Conservation (phyloP, 371 early-diverging fungal species). For the Basidiobolus meristosporus region DNA sequence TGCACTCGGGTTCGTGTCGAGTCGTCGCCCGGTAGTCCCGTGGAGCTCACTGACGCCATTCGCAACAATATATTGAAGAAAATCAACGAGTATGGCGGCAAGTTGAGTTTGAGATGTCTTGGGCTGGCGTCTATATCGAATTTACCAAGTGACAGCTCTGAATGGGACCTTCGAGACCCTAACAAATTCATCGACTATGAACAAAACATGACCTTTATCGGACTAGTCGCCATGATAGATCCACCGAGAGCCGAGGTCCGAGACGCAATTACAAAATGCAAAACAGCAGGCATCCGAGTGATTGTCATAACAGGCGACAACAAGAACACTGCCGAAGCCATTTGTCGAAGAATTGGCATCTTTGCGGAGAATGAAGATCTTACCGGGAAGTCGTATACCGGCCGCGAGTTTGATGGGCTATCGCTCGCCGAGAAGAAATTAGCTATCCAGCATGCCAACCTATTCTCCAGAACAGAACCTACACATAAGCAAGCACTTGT, state of each 20-base stretch:
- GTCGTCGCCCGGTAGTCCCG: slow-evolving; percentile 12
- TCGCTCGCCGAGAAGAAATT: slow-evolving; percentile 39
- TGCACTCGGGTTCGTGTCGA: slow-evolving; percentile 49
- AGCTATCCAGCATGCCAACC: slow-evolving; percentile 49
- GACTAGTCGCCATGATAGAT: slow-evolving; percentile 88
- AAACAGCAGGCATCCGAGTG: slow-evolving; percentile 87
- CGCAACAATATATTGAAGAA: slow-evolving; percentile 40
- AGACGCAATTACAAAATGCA: slow-evolving; percentile 63
- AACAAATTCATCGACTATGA: slow-evolving; percentile 45
- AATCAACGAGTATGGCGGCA: slow-evolving; percentile 56
- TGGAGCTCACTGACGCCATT: slow-evolving; percentile 43
- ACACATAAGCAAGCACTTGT: slow-evolving; percentile 88
- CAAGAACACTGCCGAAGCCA: slow-evolving; percentile 86
- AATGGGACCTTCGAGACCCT: slow-evolving; percentile 38
- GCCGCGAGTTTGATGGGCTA: slow-evolving; percentile 83
- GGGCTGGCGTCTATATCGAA: slow-evolving; percentile 73
- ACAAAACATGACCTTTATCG: slow-evolving; percentile 73
- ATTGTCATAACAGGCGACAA: slow-evolving; percentile 98
- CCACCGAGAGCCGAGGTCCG: slow-evolving; percentile 91
- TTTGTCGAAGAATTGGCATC: slow-evolving; percentile 86
- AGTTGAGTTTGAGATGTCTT: slow-evolving; percentile 64
- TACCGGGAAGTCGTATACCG: slow-evolving; percentile 66
- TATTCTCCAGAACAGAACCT: slow-evolving; percentile 92
- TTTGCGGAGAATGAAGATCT: slow-evolving; percentile 51
- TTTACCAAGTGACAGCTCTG: slow-evolving; percentile 14